Conservation (phyloP, 2,329 filamentous ascomycete species). For the Aspergillus tamarii region DNA sequence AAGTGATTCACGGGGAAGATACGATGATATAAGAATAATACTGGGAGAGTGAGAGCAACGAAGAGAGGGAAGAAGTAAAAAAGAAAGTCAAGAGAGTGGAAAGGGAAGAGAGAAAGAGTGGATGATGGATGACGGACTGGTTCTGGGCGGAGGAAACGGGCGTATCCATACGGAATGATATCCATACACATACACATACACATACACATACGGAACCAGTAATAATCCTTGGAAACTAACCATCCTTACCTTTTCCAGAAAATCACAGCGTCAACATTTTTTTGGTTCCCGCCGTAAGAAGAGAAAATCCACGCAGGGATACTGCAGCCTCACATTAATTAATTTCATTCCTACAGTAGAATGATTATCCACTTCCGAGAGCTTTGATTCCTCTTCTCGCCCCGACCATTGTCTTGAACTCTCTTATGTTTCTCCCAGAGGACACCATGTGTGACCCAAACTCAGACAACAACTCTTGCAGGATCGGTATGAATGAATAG, state of each 20-base stretch:
- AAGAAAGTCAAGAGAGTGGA: conserved; percentile 7
- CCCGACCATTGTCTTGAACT: neutral
- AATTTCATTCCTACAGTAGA: neutral
- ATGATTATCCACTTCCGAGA: neutral
- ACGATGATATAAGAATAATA: conserved; percentile 7
- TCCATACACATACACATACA: conserved; percentile 14
- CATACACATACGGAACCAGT: conserved; percentile 15
- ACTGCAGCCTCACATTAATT: neutral
- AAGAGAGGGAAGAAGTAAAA: conserved; percentile 5
- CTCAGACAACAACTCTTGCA: neutral
- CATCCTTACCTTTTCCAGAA: conserved; percentile 1
- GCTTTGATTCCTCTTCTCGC: no score
- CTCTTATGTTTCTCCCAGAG: neutral
- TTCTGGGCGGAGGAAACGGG: conserved; percentile 11
- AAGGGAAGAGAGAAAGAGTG: conserved; percentile 12
- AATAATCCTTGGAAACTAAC: conserved; percentile 4
- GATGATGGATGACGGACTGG: conserved; percentile 11
- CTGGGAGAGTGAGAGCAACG: conserved; percentile 9
- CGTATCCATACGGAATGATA: conserved; percentile 11
- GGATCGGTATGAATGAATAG: neutral
- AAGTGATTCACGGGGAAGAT: neutral
- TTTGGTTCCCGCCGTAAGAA: conserved; percentile 25
- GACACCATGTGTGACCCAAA: neutral
- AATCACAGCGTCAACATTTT: conserved; percentile 13
- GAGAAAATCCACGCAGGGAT: conserved; percentile 11